Evolutionary conservation across 306 rosid species (phyloP).

Genomic region (Malus asiatica): DNA sequence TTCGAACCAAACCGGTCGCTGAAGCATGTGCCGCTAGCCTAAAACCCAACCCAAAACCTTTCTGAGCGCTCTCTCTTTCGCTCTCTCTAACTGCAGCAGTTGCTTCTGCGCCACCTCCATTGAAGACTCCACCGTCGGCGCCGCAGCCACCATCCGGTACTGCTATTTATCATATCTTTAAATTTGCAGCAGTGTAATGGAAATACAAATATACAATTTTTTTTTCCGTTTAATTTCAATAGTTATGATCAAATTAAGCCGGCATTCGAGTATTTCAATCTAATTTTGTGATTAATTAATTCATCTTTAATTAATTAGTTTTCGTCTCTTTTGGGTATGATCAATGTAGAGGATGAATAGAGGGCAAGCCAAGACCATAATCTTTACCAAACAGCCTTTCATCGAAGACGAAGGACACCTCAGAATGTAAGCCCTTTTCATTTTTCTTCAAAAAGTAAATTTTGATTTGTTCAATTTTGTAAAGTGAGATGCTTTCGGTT

Average conservation of each 20-base stretch:
- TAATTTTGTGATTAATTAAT: background rate
- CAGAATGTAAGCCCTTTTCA: slow-evolving; percentile 37
- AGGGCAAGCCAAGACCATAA: slow-evolving; percentile 34
- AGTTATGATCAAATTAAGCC: background rate
- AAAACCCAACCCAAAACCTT: background rate
- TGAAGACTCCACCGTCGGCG: background rate
- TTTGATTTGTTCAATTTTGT: background rate
- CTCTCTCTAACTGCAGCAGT: background rate
- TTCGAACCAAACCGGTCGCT: too few relatives aligned
- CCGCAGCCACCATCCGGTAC: background rate
- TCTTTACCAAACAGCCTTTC: slow-evolving; percentile 70
- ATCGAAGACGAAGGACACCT: slow-evolving; percentile 66
- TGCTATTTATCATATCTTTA: background rate
- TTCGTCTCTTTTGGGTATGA: background rate
- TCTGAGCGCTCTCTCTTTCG: background rate
- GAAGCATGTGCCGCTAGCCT: background rate
- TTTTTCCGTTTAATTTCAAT: background rate
- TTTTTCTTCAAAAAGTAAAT: background rate
- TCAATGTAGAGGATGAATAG: slow-evolving; percentile 25
- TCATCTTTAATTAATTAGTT: background rate
- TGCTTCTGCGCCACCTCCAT: background rate
- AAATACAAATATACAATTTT: background rate
- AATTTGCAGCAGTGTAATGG: background rate
- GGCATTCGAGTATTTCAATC: background rate
- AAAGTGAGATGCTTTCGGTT: background rate